These are phyloP conservation scores for Cryptococcus neoformans DNA, from an alignment of 1,284 basidiomycete genomes.

Conservation along the genomic window DNA sequence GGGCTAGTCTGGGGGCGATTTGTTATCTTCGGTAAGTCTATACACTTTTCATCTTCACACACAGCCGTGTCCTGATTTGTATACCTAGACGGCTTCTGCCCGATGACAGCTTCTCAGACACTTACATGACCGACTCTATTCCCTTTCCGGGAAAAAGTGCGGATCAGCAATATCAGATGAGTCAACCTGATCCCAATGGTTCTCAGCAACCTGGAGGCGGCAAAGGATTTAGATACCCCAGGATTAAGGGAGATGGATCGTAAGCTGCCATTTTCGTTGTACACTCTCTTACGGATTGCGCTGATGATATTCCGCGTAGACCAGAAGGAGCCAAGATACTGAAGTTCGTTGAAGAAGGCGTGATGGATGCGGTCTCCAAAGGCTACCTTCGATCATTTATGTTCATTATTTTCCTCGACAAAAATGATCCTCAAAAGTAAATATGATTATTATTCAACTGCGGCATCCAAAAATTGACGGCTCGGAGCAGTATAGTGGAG, in stretches of 20 bases:
- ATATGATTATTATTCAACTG: not conserved
- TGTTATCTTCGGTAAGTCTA: slow-evolving; percentile 15
- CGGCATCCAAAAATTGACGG: not conserved
- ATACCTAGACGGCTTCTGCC: slow-evolving; percentile 8
- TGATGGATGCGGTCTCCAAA: slow-evolving; percentile 15
- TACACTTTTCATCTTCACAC: not conserved
- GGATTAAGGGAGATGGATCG: not conserved
- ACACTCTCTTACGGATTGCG: not conserved
- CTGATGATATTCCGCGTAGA: not conserved
- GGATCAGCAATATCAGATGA: slow-evolving; percentile 1
- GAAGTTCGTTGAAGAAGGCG: slow-evolving; percentile 8
- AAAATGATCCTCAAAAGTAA: slow-evolving; percentile 12
- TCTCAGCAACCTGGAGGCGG: not conserved
- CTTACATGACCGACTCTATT: slow-evolving; percentile 1
- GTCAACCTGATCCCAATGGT: not conserved
- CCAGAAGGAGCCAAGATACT: not conserved
- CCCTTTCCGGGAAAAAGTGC: not conserved
- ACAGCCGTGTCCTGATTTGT: not conserved
- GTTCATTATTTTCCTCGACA: slow-evolving; percentile 22
- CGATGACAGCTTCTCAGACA: slow-evolving; percentile 4
- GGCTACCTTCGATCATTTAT: slow-evolving; percentile 21
- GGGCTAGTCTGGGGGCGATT: slow-evolving; percentile 11
- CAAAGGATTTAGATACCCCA: not conserved
- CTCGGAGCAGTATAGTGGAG: slow-evolving; percentile 21
- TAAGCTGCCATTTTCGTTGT: not conserved